Evolutionary conservation across 371 early-diverging fungal genomes (phyloP).

Genomic region (Phascolomyces articulosus): DNA sequence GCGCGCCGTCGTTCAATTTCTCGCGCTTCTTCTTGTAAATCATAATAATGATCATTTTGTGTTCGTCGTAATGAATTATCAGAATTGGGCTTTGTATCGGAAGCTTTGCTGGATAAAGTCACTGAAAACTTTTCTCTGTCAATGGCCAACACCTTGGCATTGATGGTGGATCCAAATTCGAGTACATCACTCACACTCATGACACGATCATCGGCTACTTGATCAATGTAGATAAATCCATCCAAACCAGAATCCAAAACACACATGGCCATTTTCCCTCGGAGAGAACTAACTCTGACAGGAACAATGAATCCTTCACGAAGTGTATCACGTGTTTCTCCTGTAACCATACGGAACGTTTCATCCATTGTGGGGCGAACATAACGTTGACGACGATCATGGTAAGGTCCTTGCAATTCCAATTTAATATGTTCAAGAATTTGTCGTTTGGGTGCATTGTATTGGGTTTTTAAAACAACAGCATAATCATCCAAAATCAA

Average conservation of each 20-base stretch:
- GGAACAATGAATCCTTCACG: conserved; percentile 68
- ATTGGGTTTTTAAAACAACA: conserved; percentile 73
- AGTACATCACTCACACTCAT: conserved; percentile 65
- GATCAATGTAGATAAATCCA: conserved; percentile 74
- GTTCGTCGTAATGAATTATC: conserved; percentile 51
- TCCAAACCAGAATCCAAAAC: conserved; percentile 85
- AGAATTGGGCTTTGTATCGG: conserved; percentile 52
- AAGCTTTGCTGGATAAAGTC: conserved; percentile 68
- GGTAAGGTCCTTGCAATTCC: conserved; percentile 86
- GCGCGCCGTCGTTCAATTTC: conserved; percentile 61
- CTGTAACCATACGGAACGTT: conserved; percentile 88
- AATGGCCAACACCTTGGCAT: conserved; percentile 77
- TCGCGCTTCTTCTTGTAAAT: conserved; percentile 58
- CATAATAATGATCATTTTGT: conserved; percentile 72
- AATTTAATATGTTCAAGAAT: conserved; percentile 84
- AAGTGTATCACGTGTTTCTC: conserved; percentile 78
- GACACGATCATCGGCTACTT: conserved; percentile 64
- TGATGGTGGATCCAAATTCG: conserved; percentile 67
- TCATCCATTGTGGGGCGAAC: conserved; percentile 61
- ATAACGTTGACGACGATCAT: conserved; percentile 76
- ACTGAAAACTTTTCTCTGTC: conserved; percentile 80
- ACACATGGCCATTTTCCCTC: conserved; percentile 76
- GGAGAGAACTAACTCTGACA: conserved; percentile 63
- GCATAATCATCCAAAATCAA: conserved; percentile 93
- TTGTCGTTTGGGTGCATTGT: conserved; percentile 77